phyloP scores from a whole-genome alignment of 768 basidiomycete genomes.

The Pleurotus djamor region DNA sequence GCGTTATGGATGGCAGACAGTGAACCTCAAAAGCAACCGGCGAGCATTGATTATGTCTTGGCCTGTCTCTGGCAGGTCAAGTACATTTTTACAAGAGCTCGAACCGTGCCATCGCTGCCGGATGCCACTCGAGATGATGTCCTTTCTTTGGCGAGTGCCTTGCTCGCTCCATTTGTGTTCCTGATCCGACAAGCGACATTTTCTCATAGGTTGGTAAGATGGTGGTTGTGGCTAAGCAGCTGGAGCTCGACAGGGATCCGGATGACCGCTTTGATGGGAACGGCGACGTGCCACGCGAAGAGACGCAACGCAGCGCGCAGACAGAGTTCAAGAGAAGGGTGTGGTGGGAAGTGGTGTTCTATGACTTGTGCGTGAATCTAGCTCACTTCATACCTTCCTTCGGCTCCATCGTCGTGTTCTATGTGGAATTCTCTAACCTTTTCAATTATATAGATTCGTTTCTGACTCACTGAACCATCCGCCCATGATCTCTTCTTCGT shows the following conservation, averaged over 20 bases:
- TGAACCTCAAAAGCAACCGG: constrained; percentile 15
- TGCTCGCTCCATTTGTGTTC: neutral
- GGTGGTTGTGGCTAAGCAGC: constrained; percentile 60
- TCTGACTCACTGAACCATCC: constrained; percentile 66
- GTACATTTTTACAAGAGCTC: constrained; percentile 35
- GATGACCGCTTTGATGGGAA: constrained; percentile 34
- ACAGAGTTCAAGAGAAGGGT: constrained; percentile 35
- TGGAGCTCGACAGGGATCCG: constrained; percentile 63
- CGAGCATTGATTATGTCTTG: constrained; percentile 56
- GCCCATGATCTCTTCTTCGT: constrained; percentile 30
- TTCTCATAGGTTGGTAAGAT: constrained; percentile 59
- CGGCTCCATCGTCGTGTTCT: no score
- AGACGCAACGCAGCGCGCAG: neutral
- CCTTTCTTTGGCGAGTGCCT: neutral
- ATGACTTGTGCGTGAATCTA: constrained; percentile 62
- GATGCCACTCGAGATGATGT: neutral
- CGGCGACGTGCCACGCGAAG: neutral
- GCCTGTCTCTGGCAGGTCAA: constrained; percentile 56
- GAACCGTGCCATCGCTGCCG: neutral
- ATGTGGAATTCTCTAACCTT: neutral
- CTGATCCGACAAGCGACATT: neutral
- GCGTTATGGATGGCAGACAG: constrained; percentile 7
- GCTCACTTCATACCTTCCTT: neutral
- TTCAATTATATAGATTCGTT: constrained; percentile 48
- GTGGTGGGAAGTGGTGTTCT: constrained; percentile 82